Evolutionary conservation across 805 yeast genomes (phyloP).

Genomic region (Barnettozyma californica): DNA sequence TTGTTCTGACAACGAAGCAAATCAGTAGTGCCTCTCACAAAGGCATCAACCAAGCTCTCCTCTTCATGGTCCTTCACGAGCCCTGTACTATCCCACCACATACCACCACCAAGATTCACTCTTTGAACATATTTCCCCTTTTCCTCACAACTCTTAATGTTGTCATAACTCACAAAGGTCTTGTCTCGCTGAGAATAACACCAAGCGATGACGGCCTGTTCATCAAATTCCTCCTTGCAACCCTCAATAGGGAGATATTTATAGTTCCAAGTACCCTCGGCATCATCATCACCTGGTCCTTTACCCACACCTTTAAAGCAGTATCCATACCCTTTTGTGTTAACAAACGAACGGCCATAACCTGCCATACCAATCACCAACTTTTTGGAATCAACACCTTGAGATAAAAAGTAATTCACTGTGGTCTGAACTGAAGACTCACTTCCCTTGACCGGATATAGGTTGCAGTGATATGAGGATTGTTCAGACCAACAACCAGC

Average conservation of each 20-base stretch:
- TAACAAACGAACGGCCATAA: slow-evolving; percentile 61
- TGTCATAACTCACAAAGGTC: slow-evolving; percentile 63
- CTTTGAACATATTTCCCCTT: slow-evolving; percentile 57
- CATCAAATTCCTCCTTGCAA: slow-evolving; percentile 47
- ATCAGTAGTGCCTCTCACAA: slow-evolving; percentile 29
- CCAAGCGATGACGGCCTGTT: slow-evolving; percentile 46
- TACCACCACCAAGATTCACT: slow-evolving; percentile 66
- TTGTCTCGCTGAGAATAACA: slow-evolving; percentile 36
- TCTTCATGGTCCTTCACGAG: not conserved
- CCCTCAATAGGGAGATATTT: slow-evolving; percentile 46
- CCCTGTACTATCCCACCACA: slow-evolving; percentile 95
- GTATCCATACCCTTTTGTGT: slow-evolving; percentile 37
- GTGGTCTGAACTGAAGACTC: slow-evolving; percentile 45
- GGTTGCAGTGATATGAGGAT: slow-evolving; percentile 68
- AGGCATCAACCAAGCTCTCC: slow-evolving; percentile 40
- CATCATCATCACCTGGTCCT: slow-evolving; percentile 35
- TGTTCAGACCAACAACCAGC: slow-evolving; percentile 67
- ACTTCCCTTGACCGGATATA: slow-evolving; percentile 36
- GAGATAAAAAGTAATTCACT: slow-evolving; percentile 35
- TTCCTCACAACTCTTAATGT: slow-evolving; percentile 38
- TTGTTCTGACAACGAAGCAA: slow-evolving; percentile 11
- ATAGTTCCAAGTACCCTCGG: slow-evolving; percentile 47
- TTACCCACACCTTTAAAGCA: slow-evolving; percentile 40
- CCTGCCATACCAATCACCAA: slow-evolving; percentile 81
- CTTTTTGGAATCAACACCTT: slow-evolving; percentile 44